phyloP scores from a whole-genome alignment of 495 filamentous ascomycete genomes.

The Aspergillus saccharolyticus region DNA sequence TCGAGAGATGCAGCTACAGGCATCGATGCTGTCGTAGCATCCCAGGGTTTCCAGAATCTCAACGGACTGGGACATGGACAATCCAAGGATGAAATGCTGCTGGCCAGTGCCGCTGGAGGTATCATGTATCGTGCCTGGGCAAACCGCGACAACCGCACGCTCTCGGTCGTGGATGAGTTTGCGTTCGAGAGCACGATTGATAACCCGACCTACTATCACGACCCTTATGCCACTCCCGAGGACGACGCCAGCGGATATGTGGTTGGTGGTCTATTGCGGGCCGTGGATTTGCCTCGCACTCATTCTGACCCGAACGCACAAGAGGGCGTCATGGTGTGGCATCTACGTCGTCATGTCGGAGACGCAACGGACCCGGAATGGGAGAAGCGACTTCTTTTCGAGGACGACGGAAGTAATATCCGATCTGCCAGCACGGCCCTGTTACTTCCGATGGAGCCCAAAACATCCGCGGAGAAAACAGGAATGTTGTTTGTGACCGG shows the following conservation, averaged over 20 bases:
- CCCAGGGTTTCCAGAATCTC: conserved; percentile 42
- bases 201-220: conserved; percentile 53
- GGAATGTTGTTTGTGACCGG: conserved; percentile 58
- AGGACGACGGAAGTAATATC: conserved; percentile 53
- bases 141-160: conserved; percentile 21
- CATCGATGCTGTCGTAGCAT: conserved; percentile 40
- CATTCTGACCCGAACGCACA: conserved; percentile 32
- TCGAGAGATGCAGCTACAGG: conserved; percentile 21
- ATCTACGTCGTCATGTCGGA: conserved; percentile 23
- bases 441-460: conserved; percentile 43
- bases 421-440: conserved; percentile 49
- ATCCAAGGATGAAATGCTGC: conserved; percentile 42
- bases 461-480: conserved; percentile 33
- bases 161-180: conserved; percentile 40
- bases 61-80: conserved; percentile 56
- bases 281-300: conserved; percentile 28
- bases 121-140: conserved; percentile 27
- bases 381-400: conserved; percentile 48
- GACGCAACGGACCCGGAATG: conserved; percentile 17
- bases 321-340: conserved; percentile 47
- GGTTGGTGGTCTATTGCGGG: conserved; percentile 43
- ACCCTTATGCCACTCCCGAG: conserved; percentile 31
- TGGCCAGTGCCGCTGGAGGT: conserved; percentile 37
- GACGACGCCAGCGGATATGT: conserved; percentile 54
- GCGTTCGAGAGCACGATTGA: conserved; percentile 45